Conservation (phyloP, 176 grass and related monocot species). For the Carex littledalei region DNA sequence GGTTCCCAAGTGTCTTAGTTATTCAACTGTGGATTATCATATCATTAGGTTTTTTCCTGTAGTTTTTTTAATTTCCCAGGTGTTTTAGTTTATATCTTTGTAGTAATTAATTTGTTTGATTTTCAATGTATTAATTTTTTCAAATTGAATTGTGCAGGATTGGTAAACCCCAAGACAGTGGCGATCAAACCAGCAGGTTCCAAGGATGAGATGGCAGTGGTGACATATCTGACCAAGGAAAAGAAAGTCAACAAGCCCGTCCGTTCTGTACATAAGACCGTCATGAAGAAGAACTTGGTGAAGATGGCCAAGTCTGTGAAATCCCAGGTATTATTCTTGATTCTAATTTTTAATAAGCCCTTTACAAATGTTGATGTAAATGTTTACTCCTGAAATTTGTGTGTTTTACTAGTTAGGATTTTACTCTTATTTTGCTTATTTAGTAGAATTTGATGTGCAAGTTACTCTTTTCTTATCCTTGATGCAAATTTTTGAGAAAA, state of each 20-base stretch:
- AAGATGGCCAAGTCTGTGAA: conserved; percentile 86
- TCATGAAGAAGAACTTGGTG: conserved; percentile 81
- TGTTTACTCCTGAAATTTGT: neutral
- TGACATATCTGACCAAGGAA: conserved; percentile 53
- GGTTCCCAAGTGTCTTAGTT: too few relatives aligned
- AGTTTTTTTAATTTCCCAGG: neutral
- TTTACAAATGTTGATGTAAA: neutral
- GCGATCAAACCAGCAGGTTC: conserved; percentile 27
- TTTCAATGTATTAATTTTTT: neutral
- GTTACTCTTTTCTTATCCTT: neutral
- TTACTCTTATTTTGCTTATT: neutral
- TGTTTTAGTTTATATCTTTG: neutral
- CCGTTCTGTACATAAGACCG: conserved; percentile 39
- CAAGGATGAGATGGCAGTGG: conserved; percentile 53
- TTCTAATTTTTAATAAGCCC: neutral
- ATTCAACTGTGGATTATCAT: too few relatives aligned
- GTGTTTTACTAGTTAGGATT: neutral
- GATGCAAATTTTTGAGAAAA: too few relatives aligned
- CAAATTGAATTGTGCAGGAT: conserved; percentile 32
- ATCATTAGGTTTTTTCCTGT: neutral
- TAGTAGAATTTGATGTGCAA: neutral
- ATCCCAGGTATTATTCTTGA: conserved; percentile 51
- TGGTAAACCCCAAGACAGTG: conserved; percentile 81
- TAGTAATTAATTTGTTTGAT: neutral
- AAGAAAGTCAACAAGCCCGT: conserved; percentile 74